These are phyloP conservation scores for Medicago lupulina DNA, from an alignment of 306 rosid species.

Conservation along the genomic window DNA sequence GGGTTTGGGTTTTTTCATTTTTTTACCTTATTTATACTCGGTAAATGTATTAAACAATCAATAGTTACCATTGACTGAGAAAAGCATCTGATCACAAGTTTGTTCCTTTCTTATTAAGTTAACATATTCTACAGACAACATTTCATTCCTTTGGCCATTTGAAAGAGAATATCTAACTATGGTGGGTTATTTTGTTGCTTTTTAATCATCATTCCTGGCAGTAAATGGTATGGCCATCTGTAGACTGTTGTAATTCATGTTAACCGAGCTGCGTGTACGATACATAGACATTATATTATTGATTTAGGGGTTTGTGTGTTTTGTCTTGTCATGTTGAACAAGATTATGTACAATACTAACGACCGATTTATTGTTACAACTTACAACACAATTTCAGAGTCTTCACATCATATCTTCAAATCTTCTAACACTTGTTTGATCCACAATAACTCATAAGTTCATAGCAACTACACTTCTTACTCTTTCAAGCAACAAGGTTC, in stretches of 20 bases:
- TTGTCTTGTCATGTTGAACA: neutral
- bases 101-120: conserved; percentile 18
- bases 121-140: neutral
- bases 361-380: no score
- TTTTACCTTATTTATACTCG: conserved; percentile 3
- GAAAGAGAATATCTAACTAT: conserved; percentile 3
- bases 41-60: conserved; percentile 27
- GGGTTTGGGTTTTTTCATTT: neutral
- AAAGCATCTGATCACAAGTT: conserved; percentile 23
- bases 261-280: neutral
- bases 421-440: no score
- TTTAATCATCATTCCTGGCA: neutral
- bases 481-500: no score
- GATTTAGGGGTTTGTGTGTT: neutral
- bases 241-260: neutral
- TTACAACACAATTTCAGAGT: no score
- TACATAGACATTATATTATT: neutral
- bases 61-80: conserved; percentile 20
- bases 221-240: neutral
- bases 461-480: no score
- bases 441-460: no score
- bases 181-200: conserved; percentile 24
- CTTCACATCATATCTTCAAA: no score
- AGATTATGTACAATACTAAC: no score
- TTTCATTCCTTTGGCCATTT: conserved; percentile 8